These are phyloP conservation scores for Carallia pectinifolia DNA, from an alignment of 345 rosid genomes.

Conservation along the genomic window DNA sequence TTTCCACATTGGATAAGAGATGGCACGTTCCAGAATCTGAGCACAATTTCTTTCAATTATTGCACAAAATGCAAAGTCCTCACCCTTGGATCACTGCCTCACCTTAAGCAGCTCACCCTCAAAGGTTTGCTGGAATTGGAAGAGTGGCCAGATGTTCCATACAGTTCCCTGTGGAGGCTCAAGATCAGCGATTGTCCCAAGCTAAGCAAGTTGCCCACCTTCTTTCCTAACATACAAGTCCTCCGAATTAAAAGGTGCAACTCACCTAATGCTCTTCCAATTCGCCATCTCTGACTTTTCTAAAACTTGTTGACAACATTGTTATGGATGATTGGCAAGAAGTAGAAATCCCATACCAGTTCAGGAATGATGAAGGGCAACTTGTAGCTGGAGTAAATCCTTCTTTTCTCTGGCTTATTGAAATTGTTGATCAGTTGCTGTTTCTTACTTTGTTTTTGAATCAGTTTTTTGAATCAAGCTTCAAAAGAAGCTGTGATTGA, in stretches of 20 bases:
- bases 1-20: conserved; percentile 25
- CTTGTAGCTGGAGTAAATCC: too few species aligned
- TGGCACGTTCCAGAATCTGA: conserved; percentile 7
- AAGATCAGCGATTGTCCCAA: conserved; percentile 13
- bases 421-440: conserved; percentile 4
- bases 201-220: conserved; percentile 3
- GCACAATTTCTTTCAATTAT: conserved; percentile 5
- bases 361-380: not conserved
- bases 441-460: too few species aligned
- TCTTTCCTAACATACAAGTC: not conserved
- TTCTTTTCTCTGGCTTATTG: not conserved
- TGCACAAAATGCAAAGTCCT: conserved; percentile 21
- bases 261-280: conserved; percentile 15
- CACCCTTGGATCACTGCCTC: conserved; percentile 6
- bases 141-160: not conserved
- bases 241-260: conserved; percentile 23
- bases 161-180: not conserved
- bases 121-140: conserved; percentile 23
- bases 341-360: rapidly evolving
- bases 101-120: conserved; percentile 12
- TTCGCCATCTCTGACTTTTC: conserved; percentile 7
- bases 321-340: conserved; percentile 15
- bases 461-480: too few species aligned
- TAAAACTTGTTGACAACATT: conserved; percentile 17
- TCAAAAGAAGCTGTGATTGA: too few species aligned